Percentiles rank a stretch among this genome's conserved stretches.
phyloP scores from a whole-genome alignment of 2,329 filamentous ascomycete genomes.

The Pseudocercospora crystallina region DNA sequence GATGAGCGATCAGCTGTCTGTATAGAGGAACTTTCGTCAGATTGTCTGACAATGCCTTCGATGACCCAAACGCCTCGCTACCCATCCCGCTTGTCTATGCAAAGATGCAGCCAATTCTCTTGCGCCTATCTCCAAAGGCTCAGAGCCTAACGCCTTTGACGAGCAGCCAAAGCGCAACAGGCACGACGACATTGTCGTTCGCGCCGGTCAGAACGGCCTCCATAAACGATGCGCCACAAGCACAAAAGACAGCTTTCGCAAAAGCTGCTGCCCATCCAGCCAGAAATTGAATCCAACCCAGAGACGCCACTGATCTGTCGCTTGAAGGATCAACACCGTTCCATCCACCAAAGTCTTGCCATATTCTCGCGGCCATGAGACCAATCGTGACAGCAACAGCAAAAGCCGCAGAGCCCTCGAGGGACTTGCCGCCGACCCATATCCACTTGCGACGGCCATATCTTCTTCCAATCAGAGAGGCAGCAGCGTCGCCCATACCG shows the following conservation, averaged over 20 bases:
- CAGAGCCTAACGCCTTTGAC: constrained; percentile 72
- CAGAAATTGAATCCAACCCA: constrained; percentile 12
- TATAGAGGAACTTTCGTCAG: no score
- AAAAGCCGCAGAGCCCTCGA: constrained; percentile 85
- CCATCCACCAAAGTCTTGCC: constrained; percentile 78
- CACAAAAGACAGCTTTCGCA: constrained; percentile 69
- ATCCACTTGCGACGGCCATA: constrained; percentile 89
- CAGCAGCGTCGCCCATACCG: constrained; percentile 90
- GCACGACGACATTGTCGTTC: constrained; percentile 97
- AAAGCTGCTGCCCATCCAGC: constrained; percentile 34
- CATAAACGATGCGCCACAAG: constrained; percentile 79
- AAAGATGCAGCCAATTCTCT: no score
- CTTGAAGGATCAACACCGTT: constrained; percentile 28
- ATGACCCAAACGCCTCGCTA: no score
- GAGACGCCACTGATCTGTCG: constrained; percentile 3
- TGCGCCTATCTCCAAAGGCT: background rate
- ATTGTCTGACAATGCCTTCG: no score
- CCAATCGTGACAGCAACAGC: constrained; percentile 74
- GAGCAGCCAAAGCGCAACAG: constrained; percentile 87
- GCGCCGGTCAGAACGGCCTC: constrained; percentile 94
- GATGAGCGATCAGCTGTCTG: no score
- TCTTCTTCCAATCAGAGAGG: constrained; percentile 82
- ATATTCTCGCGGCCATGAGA: constrained; percentile 66
- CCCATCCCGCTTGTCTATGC: no score
- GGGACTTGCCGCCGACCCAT: constrained; percentile 93